Evolutionary conservation across 306 rosid species (phyloP).

Genomic region (Morella rubra): DNA sequence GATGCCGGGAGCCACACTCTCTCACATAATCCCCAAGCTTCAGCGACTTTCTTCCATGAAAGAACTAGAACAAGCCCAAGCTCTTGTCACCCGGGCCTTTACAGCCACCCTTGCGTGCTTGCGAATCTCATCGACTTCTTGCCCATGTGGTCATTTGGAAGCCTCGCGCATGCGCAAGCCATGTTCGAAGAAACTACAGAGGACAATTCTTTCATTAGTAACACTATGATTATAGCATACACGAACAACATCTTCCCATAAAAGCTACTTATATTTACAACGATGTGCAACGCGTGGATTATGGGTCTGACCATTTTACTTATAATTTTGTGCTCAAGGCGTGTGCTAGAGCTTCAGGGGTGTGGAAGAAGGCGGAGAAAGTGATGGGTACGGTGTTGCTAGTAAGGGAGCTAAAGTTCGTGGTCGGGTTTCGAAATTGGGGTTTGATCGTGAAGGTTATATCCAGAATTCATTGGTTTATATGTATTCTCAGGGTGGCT

Average conservation of each 20-base stretch:
- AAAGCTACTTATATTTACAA: slow-evolving; percentile 46
- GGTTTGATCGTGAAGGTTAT: slow-evolving; percentile 40
- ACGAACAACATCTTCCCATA: slow-evolving; percentile 49
- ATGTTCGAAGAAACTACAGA: slow-evolving; percentile 50
- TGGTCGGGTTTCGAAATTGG: slow-evolving; percentile 45
- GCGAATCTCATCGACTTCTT: slow-evolving; percentile 43
- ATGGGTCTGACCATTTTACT: slow-evolving; percentile 45
- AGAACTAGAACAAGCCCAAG: slow-evolving; percentile 47
- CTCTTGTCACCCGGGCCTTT: slow-evolving; percentile 45
- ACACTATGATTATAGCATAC: slow-evolving; percentile 72
- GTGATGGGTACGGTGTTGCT: slow-evolving; percentile 26
- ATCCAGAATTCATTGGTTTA: slow-evolving; percentile 55
- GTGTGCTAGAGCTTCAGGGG: slow-evolving; percentile 50
- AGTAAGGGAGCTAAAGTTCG: slow-evolving; percentile 66
- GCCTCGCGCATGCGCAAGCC: slow-evolving; percentile 53
- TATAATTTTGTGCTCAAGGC: slow-evolving; percentile 63
- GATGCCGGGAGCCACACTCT: slow-evolving; percentile 23
- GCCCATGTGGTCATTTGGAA: slow-evolving; percentile 55
- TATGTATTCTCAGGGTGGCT: slow-evolving; percentile 48
- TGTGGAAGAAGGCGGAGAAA: slow-evolving; percentile 22
- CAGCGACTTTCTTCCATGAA: slow-evolving; percentile 45
- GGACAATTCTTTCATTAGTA: slow-evolving; percentile 47
- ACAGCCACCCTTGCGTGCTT: slow-evolving; percentile 17
- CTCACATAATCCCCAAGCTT: slow-evolving; percentile 26
- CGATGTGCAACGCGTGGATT: slow-evolving; percentile 32